Conservation (phyloP, 106 monocot genomes). For the Dendrobium chrysotoxum region DNA sequence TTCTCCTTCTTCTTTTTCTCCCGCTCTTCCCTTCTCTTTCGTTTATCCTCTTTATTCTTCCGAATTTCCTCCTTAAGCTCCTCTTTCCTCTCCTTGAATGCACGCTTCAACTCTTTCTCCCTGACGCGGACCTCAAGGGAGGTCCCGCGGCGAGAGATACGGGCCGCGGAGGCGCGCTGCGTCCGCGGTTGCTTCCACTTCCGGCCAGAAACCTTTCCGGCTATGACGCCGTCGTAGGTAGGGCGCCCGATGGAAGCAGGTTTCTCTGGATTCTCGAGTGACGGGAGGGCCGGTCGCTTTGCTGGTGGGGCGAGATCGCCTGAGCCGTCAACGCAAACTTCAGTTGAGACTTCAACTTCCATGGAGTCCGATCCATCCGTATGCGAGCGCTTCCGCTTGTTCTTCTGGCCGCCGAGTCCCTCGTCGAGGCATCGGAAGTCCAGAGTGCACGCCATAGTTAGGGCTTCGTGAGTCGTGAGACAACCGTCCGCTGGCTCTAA, state of each 20-base stretch:
- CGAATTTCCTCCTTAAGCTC: constrained; percentile 96
- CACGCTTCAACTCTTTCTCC: constrained; percentile 79
- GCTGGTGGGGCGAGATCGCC: constrained; percentile 23
- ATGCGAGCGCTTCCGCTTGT: constrained; percentile 57
- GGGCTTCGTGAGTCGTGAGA: constrained; percentile 1
- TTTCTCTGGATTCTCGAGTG: constrained; percentile 48
- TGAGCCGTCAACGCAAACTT: neutral
- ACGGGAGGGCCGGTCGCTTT: constrained; percentile 70
- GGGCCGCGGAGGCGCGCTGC: constrained; percentile 60
- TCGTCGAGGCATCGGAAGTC: constrained; percentile 93
- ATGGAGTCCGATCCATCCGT: constrained; percentile 25
- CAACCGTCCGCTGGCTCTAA: too few relatives aligned
- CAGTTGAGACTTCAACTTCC: constrained; percentile 37
- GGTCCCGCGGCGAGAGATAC: constrained; percentile 28
- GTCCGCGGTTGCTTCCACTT: constrained; percentile 85
- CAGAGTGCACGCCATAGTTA: constrained; percentile 65
- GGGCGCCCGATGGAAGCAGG: constrained; percentile 54
- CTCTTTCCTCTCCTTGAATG: constrained; percentile 59
- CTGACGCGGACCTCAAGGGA: constrained; percentile 44
- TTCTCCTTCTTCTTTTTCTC: constrained; percentile 98
- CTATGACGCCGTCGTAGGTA: constrained; percentile 84
- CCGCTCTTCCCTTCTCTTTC: constrained; percentile 77
- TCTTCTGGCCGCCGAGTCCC: constrained; percentile 74
- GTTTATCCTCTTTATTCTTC: constrained; percentile 66
- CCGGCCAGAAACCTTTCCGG: constrained; percentile 75